Base-by-base conservation (phyloP, 768 basidiomycete species). In the Agaricus sinodeliciosus region DNA sequence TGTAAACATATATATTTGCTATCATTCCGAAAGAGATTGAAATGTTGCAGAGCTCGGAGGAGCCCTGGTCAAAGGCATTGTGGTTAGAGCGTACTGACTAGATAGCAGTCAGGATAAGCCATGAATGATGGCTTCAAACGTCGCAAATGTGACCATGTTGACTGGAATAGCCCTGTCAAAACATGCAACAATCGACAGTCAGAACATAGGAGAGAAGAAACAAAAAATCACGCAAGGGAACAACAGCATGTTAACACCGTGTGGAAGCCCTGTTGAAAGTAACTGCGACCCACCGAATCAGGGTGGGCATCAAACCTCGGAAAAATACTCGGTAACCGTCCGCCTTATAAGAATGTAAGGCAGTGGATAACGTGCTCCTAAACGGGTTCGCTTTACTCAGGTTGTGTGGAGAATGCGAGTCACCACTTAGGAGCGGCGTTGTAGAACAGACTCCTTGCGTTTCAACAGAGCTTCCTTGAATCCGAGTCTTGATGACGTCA, bases 401-500 rank as follows among this genome's bases (percentile, higher is more conserved):
- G 15, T 41, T 16, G 12, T 25, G 52, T 11, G 26, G 27, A 6
- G 39, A 19, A 31, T 36, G 39, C 37, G 16, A 48, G 35, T 19
- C 25, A 34, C 50, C 52, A 19, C 50, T 50, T 25, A 66, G 50
- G 19, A 62, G 57, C 3, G 61, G 46, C 9, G 53, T 42, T 34
- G 55, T 28, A 28, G 48, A 48, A 13, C 52, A 16, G 28, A 46
- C 25, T 18, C 36, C 4, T 22, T 35, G 27, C 18, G 26, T 5
- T 34, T 48, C 44, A n/a, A 28, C 13, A 11, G 31, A 62, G 35
- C 65, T 72, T 26, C 80, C 80, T 65, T 96, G 93, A 59, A 94
- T 80, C 4, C 92, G 81, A 12, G 94, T 94, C 70, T 96, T 95
- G 56, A 94, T 76, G 3, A 93, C 87, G 62, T 96, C 93, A 51